Conservation (phyloP, 768 basidiomycete species). For the Lepiota brunneoincarnata region DNA sequence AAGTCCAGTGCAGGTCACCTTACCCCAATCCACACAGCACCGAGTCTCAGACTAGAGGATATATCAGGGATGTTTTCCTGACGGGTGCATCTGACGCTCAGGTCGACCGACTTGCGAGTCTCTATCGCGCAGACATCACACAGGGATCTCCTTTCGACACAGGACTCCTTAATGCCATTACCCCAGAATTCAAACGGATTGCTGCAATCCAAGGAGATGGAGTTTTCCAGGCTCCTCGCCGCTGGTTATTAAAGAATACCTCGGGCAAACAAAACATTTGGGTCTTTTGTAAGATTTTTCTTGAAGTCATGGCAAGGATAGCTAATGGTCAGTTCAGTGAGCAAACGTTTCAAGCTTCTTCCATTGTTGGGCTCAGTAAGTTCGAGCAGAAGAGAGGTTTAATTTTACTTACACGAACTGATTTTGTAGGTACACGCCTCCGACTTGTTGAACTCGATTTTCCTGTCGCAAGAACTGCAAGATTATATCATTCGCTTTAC, state of each 20-base stretch:
- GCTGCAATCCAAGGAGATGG: conserved; percentile 49
- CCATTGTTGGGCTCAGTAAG: conserved; percentile 45
- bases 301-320: background rate
- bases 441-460: conserved; percentile 35
- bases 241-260: conserved; percentile 39
- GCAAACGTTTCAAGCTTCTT: conserved; percentile 38
- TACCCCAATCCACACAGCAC: conserved; percentile 14
- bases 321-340: conserved; percentile 29
- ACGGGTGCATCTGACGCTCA: conserved; percentile 25
- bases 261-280: conserved; percentile 36
- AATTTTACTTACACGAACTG: no score
- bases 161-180: conserved; percentile 36
- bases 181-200: conserved; percentile 45
- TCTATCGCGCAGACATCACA: conserved; percentile 36
- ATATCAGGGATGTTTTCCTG: conserved; percentile 25
- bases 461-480: conserved; percentile 33
- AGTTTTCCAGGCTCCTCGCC: conserved; percentile 46
- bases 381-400: no score
- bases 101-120: conserved; percentile 24
- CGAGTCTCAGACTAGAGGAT: conserved; percentile 19
- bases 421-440: conserved; percentile 40
- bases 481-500: conserved; percentile 44
- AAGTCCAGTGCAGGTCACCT: background rate
- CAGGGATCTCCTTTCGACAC: conserved; percentile 56
- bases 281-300: conserved; percentile 32